These are phyloP conservation scores for Prillingera fragicola DNA, from an alignment of 1,284 basidiomycete genomes.

Conservation along the genomic window DNA sequence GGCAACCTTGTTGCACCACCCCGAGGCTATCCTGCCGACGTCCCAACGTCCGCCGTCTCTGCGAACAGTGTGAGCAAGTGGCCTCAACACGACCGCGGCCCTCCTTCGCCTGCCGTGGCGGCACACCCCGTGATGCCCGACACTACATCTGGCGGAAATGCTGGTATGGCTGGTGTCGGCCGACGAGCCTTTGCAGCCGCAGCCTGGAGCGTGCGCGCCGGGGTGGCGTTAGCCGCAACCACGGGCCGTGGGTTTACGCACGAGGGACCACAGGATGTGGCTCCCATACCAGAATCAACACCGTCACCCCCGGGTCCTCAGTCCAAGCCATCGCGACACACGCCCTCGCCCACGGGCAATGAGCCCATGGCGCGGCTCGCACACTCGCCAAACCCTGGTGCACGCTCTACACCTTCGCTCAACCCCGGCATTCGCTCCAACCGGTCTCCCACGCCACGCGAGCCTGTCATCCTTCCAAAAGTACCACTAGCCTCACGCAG, in stretches of 20 bases:
- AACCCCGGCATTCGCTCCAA: constrained; percentile 1
- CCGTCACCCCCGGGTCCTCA: no score
- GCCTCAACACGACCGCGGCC: constrained; percentile 25
- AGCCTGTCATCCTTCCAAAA: constrained; percentile 21
- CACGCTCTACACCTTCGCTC: neutral
- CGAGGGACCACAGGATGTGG: neutral
- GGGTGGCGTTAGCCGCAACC: constrained; percentile 26
- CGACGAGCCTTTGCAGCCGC: constrained; percentile 75
- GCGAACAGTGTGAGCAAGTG: constrained; percentile 5
- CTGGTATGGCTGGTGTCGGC: constrained; percentile 85
- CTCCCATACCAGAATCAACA: neutral
- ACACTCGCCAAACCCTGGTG: neutral
- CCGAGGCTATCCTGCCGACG: constrained; percentile 10
- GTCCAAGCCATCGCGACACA: no score
- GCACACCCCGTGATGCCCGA: constrained; percentile 49
- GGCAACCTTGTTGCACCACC: neutral
- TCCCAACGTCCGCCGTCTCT: constrained; percentile 12
- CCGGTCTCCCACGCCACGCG: constrained; percentile 5
- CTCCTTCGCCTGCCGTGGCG: neutral
- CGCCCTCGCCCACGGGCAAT: no score
- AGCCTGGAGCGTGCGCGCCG: constrained; percentile 50
- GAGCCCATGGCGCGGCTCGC: neutral
- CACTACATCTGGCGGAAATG: constrained; percentile 68
- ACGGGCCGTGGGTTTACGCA: constrained; percentile 4
- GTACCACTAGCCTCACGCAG: constrained; percentile 19